Percentiles rank a stretch among this genome's conserved stretches.
Conservation (phyloP, 305 asterid species). For the Lippia alba region DNA sequence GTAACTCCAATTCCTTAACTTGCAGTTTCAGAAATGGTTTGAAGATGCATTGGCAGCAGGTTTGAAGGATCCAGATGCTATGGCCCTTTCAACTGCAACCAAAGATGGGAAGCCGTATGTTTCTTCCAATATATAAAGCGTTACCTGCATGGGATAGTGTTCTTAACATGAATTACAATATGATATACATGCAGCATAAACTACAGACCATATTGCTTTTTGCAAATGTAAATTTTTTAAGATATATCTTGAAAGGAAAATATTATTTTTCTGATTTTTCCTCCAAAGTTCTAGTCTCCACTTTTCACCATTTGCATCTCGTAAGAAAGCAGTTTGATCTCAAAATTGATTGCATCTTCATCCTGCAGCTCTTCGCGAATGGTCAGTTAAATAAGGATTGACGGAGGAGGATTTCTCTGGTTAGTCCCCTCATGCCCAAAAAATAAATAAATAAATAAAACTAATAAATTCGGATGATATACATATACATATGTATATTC, state of each 20-base stretch:
- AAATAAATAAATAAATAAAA: too few species aligned
- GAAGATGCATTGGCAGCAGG: slow-evolving; percentile 90
- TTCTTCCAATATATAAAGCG: neutral
- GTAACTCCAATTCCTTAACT: slow-evolving; percentile 26
- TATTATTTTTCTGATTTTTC: too few species aligned
- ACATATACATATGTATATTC: too few species aligned
- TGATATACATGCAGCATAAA: too few species aligned
- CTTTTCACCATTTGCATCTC: too few species aligned
- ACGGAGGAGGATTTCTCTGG: slow-evolving; percentile 84
- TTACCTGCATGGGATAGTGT: too few species aligned
- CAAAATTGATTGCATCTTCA: neutral
- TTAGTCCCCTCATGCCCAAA: slow-evolving; percentile 23
- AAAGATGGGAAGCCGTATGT: slow-evolving; percentile 88
- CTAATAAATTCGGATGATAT: too few species aligned
- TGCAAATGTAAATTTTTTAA: too few species aligned
- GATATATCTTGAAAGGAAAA: too few species aligned
- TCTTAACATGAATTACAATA: slow-evolving; percentile 1
- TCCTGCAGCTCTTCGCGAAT: slow-evolving; percentile 74
- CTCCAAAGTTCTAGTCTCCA: too few species aligned
- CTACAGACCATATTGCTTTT: too few species aligned
- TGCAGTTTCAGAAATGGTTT: slow-evolving; percentile 96
- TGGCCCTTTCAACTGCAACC: slow-evolving; percentile 89
- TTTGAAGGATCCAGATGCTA: slow-evolving; percentile 94
- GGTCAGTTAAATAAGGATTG: slow-evolving; percentile 73
- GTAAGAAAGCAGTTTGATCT: too few species aligned